These are phyloP conservation scores for Sporobolomyces pararoseus DNA, from an alignment of 768 basidiomycete genomes.

Conservation along the genomic window DNA sequence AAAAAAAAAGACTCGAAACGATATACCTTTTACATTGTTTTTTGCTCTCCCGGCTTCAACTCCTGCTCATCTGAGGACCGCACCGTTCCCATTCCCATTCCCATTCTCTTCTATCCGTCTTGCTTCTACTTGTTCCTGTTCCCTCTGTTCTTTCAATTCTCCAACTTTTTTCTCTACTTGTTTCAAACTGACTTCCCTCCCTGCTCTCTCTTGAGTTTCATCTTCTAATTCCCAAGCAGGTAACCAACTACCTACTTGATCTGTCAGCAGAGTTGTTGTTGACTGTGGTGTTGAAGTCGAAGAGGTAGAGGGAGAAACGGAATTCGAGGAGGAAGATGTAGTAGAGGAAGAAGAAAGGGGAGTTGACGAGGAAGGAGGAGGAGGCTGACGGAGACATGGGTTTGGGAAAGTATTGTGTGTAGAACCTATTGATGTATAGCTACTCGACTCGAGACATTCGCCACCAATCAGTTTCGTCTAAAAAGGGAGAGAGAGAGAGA, in stretches of 20 bases:
- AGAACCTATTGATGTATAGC: conserved; percentile 96
- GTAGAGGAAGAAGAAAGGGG: background rate
- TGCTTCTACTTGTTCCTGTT: background rate
- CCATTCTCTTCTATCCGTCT: background rate
- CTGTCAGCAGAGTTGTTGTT: conserved; percentile 1
- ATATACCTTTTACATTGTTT: too few species aligned
- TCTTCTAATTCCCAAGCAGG: conserved; percentile 80
- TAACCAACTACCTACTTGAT: conserved; percentile 54
- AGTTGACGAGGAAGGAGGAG: background rate
- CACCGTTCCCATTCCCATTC: background rate
- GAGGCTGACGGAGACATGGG: conserved; percentile 53
- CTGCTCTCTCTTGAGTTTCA: conserved; percentile 63
- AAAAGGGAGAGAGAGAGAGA: background rate
- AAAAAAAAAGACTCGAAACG: too few species aligned
- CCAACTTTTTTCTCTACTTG: conserved; percentile 37
- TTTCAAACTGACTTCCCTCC: conserved; percentile 40
- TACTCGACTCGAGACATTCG: conserved; percentile 48
- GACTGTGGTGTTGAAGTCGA: background rate
- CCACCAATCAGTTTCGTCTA: background rate
- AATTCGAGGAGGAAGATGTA: background rate
- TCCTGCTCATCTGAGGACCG: too few species aligned
- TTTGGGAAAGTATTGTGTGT: conserved; percentile 92
- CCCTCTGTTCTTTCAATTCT: background rate
- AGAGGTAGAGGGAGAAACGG: background rate
- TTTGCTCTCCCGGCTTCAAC: too few species aligned